phyloP scores from a whole-genome alignment of 2,329 filamentous ascomycete species.

The Amauroascus verrucosus region DNA sequence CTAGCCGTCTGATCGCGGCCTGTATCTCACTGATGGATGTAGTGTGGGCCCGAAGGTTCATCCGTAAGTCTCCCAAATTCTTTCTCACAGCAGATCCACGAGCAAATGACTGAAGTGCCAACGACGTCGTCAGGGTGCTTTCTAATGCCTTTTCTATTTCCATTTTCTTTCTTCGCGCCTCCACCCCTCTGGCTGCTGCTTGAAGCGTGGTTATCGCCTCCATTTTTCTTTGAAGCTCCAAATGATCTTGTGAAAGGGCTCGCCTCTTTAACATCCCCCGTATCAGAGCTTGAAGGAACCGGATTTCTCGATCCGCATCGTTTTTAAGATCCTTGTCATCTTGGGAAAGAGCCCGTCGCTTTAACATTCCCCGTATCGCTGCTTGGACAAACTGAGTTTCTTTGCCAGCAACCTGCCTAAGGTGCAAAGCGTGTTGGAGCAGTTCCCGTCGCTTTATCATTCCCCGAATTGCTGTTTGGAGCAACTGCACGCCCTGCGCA shows the following conservation, averaged over 20 bases:
- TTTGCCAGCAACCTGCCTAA: conserved; percentile 53
- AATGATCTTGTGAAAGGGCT: conserved; percentile 20
- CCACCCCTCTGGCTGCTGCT: conserved; percentile 16
- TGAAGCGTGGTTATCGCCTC: conserved; percentile 28
- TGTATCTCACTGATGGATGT: conserved; percentile 26
- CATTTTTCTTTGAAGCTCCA: conserved; percentile 22
- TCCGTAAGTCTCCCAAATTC: conserved; percentile 21
- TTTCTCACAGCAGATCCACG: conserved; percentile 31
- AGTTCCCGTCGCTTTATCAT: conserved; percentile 31
- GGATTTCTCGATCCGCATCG: conserved; percentile 38
- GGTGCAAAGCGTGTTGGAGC: conserved; percentile 45
- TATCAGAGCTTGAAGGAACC: conserved; percentile 43
- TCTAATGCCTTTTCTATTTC: conserved; percentile 34
- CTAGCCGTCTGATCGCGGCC: conserved; percentile 26
- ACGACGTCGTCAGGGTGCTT: conserved; percentile 31
- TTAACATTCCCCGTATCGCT: conserved; percentile 43
- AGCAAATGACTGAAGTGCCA: conserved; percentile 37
- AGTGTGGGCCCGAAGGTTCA: conserved; percentile 24
- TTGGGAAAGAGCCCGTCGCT: conserved; percentile 12
- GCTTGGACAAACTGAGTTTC: conserved; percentile 48
- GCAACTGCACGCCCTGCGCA: conserved; percentile 33
- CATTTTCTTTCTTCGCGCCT: conserved; percentile 31
- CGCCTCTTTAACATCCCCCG: conserved; percentile 35
- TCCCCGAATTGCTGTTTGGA: conserved; percentile 49
- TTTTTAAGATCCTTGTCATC: conserved; percentile 35